Base-by-base conservation (phyloP, 208 protist genomes). In the Strigomonas galati region DNA sequence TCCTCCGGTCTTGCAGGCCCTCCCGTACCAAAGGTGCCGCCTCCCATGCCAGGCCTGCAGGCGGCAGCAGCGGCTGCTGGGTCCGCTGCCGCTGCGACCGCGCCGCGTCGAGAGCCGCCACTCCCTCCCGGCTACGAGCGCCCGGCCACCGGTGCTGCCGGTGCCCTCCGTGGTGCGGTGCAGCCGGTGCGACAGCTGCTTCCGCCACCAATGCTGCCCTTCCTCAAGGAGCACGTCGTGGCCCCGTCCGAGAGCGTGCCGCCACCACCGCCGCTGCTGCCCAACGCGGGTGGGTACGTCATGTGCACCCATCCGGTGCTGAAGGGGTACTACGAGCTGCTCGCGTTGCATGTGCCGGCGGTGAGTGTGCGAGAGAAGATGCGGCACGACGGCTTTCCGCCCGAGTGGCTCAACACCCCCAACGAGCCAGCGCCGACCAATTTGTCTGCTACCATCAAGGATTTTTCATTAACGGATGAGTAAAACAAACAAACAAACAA, bases 301-400 rank as follows among this genome's bases (percentile, higher is more conserved):
- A 86, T 87, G 79, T 58, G 70, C 19, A 62, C 57, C 0, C 82
- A 92, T 52, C 85, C 83, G 21, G 56, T 67, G 23, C 70, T 92
- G 49, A 69, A 57, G 5, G 83, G 79, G 7, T 94, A 89, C 55
- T 94, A 86, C 65, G 72, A 85, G 46, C 74, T 94, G 74, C 35
- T 86, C 2, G 62, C 79, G 12, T 59, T 90, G 23, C 69, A 78
- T 21, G 79, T 92, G 6, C 81, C 79, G 0, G 48, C 57, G 17
- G 65, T 30, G 5, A 72, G 62, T 26, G 69, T 94, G 31, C 79
- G 80, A 65, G 74, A 59, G 46, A 84, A 87, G 65, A 92, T 91
- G 82, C 30, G 71, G 55, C 67, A 53, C 28, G 83, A 91, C 55
- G 85, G 84, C 19, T 65, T 83, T 55, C 46, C 81, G 46, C 72